Evolutionary conservation across 768 basidiomycete genomes (phyloP).

Genomic region (Macrolepiota albuminosa): DNA sequence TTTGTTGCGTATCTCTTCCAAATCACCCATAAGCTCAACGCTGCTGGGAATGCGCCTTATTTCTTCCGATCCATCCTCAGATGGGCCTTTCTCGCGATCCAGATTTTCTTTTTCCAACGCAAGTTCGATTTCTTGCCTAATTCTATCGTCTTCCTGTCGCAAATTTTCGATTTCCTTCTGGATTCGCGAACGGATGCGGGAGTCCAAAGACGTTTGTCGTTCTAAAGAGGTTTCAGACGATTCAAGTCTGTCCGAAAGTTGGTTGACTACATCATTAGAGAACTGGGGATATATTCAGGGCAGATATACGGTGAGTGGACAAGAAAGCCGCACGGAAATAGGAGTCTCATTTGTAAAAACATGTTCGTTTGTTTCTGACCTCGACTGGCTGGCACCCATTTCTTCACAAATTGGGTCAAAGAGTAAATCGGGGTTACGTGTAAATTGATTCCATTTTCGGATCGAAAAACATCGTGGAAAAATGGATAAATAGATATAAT

Average conservation of each 20-base stretch:
- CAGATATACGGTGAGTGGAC: not conserved
- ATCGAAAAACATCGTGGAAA: too few relatives aligned
- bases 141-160: conserved; percentile 62
- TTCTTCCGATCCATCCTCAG: conserved; percentile 33
- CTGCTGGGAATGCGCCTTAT: conserved; percentile 52
- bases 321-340: conserved; percentile 41
- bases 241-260: conserved; percentile 62
- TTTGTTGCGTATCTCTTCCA: conserved; percentile 69
- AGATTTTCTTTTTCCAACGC: conserved; percentile 88
- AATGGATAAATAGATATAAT: too few relatives aligned
- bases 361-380: conserved; percentile 47
- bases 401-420: not conserved
- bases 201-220: conserved; percentile 71
- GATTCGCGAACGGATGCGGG: conserved; percentile 68
- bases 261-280: conserved; percentile 78
- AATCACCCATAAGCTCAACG: conserved; percentile 60
- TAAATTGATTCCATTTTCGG: not conserved
- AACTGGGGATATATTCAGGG: conserved; percentile 43
- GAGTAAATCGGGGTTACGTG: not conserved
- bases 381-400: conserved; percentile 75
- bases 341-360: conserved; percentile 51
- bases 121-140: conserved; percentile 67
- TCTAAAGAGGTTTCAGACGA: conserved; percentile 57
- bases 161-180: conserved; percentile 61
- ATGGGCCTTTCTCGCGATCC: conserved; percentile 62